phyloP scores from a whole-genome alignment of 192 early-diverging fungal genomes.

The Coemansia sp. region DNA sequence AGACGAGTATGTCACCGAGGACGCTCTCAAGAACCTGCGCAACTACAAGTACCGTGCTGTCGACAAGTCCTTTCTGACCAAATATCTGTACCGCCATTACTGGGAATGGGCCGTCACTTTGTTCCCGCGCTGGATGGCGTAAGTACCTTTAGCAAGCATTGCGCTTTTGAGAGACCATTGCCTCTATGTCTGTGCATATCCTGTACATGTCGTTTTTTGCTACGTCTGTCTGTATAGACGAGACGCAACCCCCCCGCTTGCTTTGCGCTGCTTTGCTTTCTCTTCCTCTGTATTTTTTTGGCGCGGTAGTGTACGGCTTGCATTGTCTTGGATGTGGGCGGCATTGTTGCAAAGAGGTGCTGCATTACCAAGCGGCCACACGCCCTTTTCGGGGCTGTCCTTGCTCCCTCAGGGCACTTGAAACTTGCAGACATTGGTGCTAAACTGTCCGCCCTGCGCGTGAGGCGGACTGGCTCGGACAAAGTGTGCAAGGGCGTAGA shows the following conservation, averaged over 20 bases:
- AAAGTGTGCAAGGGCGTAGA: too few relatives aligned
- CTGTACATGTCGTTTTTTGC: not conserved
- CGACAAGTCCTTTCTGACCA: constrained; percentile 79
- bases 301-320: too few relatives aligned
- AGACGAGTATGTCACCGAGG: constrained; percentile 63
- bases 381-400: too few relatives aligned
- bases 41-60: constrained; percentile 76
- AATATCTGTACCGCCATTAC: constrained; percentile 80
- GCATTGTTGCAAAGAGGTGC: too few relatives aligned
- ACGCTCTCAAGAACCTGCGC: constrained; percentile 65
- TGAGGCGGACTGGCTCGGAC: too few relatives aligned
- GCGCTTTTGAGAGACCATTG: not conserved
- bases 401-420: too few relatives aligned
- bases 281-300: too few relatives aligned
- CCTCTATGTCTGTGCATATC: not conserved
- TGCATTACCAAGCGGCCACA: too few relatives aligned
- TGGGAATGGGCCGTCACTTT: constrained; percentile 87
- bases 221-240: not conserved
- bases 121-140: constrained; percentile 94
- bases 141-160: constrained; percentile 48
- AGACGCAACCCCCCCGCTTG: not conserved
- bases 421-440: too few relatives aligned
- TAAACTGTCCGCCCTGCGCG: too few relatives aligned
- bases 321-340: too few relatives aligned
- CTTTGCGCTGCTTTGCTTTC: not conserved